Evolutionary conservation across 2,329 filamentous ascomycete genomes (phyloP).

Genomic region (Verticillium longisporum): DNA sequence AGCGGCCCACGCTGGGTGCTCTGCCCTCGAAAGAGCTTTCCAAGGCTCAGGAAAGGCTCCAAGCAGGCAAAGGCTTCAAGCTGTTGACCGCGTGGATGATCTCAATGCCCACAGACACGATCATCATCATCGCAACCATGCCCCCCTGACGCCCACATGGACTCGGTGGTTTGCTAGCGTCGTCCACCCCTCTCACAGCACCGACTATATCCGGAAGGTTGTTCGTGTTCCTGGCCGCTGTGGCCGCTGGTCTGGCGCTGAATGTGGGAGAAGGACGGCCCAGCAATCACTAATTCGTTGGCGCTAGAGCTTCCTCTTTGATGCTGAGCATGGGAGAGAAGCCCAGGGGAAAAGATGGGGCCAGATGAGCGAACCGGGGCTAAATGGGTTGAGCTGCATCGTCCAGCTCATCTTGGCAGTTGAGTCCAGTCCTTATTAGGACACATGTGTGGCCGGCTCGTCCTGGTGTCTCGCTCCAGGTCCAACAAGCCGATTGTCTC

Average conservation of each 20-base stretch:
- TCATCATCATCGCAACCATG: background rate
- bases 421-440: too few relatives aligned
- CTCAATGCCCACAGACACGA: background rate
- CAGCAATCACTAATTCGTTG: background rate
- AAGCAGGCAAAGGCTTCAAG: too few relatives aligned
- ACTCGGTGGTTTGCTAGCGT: background rate
- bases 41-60: too few relatives aligned
- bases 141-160: background rate
- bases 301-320: background rate
- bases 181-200: background rate
- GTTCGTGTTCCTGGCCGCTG: background rate
- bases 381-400: background rate
- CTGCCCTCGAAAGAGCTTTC: too few relatives aligned
- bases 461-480: background rate
- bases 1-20: background rate
- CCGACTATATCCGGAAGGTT: background rate
- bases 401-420: background rate
- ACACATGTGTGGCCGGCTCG: background rate
- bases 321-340: background rate
- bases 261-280: too few relatives aligned
- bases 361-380: background rate
- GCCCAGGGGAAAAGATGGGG: background rate
- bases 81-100: too few relatives aligned
- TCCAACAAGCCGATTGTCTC: background rate
- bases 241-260: background rate